Evolutionary conservation across 176 grass and related monocot genomes (phyloP), one percentile per base, ranked within the genome.

Genomic region (Rhynchospora pubera): DNA sequence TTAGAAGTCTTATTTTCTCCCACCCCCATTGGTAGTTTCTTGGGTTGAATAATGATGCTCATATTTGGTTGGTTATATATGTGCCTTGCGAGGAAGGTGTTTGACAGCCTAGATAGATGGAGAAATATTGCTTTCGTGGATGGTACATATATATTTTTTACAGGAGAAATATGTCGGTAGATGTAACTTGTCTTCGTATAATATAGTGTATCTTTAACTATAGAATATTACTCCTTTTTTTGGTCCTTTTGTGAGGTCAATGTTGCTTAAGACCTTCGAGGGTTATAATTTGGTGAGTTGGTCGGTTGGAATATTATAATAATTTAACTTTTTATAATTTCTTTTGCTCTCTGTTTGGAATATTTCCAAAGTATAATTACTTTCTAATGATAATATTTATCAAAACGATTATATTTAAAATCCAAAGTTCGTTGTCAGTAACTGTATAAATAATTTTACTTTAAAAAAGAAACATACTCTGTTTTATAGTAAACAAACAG

Each of bases 1-100:
- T 46, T 55, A 80, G 60, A 19, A 1, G 55, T 66, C 88, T 92
- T 97, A 89, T 90, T 91, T 61, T 81, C 57, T 28, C 42, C 78
- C 30, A 60, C 51, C 21, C 44, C 58, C 19, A 21, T 34, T 66
- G 58, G 19, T 39, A 39, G 34, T 39, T 66, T 5, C 24, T 66
- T 66, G 5, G 64, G 13, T 39, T 32, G 64, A 14, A 66, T 18
- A 22, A 22, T 47, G 16, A 45, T 72, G 43, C 42, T 72, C 9
- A 48, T 1, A 12, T 46, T 39, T 48, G 44, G 16, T 72, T 48
- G 68, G 12, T 23, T 48, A 47, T 70, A 72, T 24, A 72, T 21
- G 19, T 50, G 21, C 44, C 39, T 72, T 22, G 2, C 23, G 12
- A 13, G 13, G 13, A 30, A 30, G 66, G 12, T 64, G 18, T 10